phyloP scores from a whole-genome alignment of 2,329 filamentous ascomycete species.

The Xylaria multiplex region DNA sequence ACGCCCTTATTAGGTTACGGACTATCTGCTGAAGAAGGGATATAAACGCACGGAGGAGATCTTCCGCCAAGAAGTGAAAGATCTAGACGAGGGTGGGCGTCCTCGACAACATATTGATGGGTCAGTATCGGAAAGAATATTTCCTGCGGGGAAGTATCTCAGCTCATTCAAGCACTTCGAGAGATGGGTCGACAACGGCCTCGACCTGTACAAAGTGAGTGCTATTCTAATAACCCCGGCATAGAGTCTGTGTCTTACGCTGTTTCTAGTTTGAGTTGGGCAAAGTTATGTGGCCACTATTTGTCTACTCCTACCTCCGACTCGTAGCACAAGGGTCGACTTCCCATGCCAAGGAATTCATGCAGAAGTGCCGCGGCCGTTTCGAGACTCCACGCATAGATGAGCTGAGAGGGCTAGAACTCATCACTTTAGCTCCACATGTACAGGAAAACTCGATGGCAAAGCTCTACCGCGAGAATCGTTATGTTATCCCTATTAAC shows the following conservation, averaged over 20 bases:
- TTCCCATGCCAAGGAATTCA: constrained; percentile 78
- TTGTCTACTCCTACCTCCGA: constrained; percentile 90
- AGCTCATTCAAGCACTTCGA: constrained; percentile 78
- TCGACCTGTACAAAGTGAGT: constrained; percentile 90
- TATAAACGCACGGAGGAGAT: constrained; percentile 93
- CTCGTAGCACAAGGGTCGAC: constrained; percentile 77
- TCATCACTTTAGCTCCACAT: constrained; percentile 80
- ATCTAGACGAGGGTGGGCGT: constrained; percentile 82
- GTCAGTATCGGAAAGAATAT: constrained; percentile 62
- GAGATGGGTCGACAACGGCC: constrained; percentile 88
- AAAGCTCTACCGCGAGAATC: constrained; percentile 84
- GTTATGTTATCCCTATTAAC: constrained; percentile 91
- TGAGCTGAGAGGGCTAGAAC: constrained; percentile 79
- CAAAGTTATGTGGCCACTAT: constrained; percentile 90
- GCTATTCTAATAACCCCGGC: not conserved
- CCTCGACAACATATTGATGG: constrained; percentile 76
- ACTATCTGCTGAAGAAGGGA: constrained; percentile 94
- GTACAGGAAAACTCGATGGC: constrained; percentile 79
- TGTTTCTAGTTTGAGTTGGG: constrained; percentile 78
- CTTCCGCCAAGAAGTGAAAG: constrained; percentile 88
- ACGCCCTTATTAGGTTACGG: constrained; percentile 71
- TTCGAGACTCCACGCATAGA: constrained; percentile 84
- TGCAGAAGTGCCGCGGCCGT: constrained; percentile 70
- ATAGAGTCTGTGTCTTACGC: constrained; percentile 25
- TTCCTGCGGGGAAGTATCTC: constrained; percentile 71